Conservation (phyloP, 2,329 filamentous ascomycete genomes). For the Colletotrichum caudatum region DNA sequence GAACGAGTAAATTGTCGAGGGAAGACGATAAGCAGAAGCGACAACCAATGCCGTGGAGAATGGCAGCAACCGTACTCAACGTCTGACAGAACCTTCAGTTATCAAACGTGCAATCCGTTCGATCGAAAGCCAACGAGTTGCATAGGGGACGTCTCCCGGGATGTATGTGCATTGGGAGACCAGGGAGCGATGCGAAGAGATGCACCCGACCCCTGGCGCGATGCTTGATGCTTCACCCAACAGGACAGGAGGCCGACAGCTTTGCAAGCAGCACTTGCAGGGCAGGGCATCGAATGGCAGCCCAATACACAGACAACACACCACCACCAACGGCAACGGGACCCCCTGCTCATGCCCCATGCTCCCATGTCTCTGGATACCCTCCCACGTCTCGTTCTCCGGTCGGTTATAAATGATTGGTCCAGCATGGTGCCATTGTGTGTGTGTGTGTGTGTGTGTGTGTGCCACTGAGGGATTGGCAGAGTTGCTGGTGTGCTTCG, state of each 20-base stretch:
- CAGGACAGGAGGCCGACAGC: slow-evolving; percentile 7
- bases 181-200: slow-evolving; percentile 4
- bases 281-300: slow-evolving; percentile 40
- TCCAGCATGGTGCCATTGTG: slow-evolving; percentile 9
- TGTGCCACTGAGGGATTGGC: slow-evolving; percentile 1
- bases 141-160: slow-evolving; percentile 30
- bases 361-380: slow-evolving; percentile 16
- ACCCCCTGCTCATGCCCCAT: slow-evolving; percentile 32
- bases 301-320: slow-evolving; percentile 41
- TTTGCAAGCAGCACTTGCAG: slow-evolving; percentile 18
- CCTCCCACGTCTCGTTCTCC: slow-evolving; percentile 22
- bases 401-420: slow-evolving; percentile 22
- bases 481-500: slow-evolving; percentile 6
- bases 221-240: slow-evolving; percentile 16
- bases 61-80: slow-evolving; percentile 1
- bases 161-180: slow-evolving; percentile 18
- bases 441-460: background rate
- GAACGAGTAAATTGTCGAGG: background rate
- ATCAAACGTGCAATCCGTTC: slow-evolving; percentile 13
- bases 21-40: background rate
- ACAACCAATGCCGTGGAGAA: slow-evolving; percentile 16
- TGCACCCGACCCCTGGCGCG: slow-evolving; percentile 7
- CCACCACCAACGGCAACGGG: slow-evolving; percentile 33
- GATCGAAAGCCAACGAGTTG: slow-evolving; percentile 13
- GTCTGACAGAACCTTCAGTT: slow-evolving; percentile 12